phyloP scores from a whole-genome alignment of 768 basidiomycete genomes.

The Leccinum barrowsii region DNA sequence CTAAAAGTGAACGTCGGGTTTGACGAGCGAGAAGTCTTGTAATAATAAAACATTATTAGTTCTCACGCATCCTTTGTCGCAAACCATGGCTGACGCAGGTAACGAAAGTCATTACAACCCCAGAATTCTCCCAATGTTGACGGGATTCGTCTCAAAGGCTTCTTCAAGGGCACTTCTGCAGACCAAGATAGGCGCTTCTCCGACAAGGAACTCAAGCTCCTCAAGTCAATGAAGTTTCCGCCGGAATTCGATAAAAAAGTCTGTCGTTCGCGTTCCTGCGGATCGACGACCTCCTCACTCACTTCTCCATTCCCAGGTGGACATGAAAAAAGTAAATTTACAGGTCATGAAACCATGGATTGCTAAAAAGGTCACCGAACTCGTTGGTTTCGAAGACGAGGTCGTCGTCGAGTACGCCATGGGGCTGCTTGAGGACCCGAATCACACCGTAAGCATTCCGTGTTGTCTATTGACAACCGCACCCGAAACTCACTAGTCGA shows the following conservation, averaged over 20 bases:
- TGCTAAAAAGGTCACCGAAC: slow-evolving; percentile 84
- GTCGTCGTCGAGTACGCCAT: slow-evolving; percentile 95
- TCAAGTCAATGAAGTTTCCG: slow-evolving; percentile 90
- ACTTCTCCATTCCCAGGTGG: slow-evolving; percentile 51
- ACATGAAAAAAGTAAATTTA: slow-evolving; percentile 93
- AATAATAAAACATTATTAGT: slow-evolving; percentile 3
- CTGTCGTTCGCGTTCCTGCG: slow-evolving; percentile 2
- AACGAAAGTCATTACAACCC: slow-evolving; percentile 16
- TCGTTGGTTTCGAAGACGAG: slow-evolving; percentile 95
- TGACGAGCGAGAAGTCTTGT: slow-evolving; percentile 31
- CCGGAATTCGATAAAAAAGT: slow-evolving; percentile 86
- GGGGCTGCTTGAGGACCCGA: slow-evolving; percentile 85
- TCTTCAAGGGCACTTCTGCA: slow-evolving; percentile 88
- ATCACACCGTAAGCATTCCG: slow-evolving; percentile 61
- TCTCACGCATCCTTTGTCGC: slow-evolving; percentile 19
- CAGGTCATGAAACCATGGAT: slow-evolving; percentile 94
- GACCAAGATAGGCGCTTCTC: slow-evolving; percentile 92
- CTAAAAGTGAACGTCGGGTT: slow-evolving; percentile 29
- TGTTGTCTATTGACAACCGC: too few relatives aligned
- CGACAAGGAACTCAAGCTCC: slow-evolving; percentile 89
- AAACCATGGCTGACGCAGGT: slow-evolving; percentile 59
- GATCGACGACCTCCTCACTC: not conserved
- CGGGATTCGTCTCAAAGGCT: slow-evolving; percentile 43
- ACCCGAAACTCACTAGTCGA: not conserved
- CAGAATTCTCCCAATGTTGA: slow-evolving; percentile 10